These are phyloP conservation scores for Lipomyces sp. DNA, from an alignment of 805 yeast genomes.

Conservation along the genomic window DNA sequence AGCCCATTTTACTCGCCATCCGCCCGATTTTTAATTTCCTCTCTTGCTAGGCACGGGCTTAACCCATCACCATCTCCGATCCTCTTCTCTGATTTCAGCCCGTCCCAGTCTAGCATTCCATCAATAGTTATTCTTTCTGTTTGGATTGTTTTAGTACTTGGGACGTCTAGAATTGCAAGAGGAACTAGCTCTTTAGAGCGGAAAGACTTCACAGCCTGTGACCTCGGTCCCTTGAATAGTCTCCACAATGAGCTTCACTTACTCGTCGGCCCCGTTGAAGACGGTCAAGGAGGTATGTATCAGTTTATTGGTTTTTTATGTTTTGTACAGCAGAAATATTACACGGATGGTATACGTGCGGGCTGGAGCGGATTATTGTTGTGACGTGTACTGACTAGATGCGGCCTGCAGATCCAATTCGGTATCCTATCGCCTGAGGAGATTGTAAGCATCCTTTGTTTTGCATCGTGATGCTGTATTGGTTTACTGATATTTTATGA, in stretches of 20 bases:
- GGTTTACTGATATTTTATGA: not conserved
- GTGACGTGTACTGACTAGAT: conserved; percentile 26
- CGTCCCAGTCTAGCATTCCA: not conserved
- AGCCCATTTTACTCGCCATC: not conserved
- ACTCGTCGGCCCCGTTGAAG: conserved; percentile 97
- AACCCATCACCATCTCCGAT: not conserved
- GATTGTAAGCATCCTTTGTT: conserved; percentile 44
- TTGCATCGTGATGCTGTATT: not conserved
- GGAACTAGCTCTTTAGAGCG: conserved; percentile 5
- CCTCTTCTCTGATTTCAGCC: not conserved
- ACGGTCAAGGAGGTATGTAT: conserved; percentile 86
- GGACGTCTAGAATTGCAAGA: not conserved
- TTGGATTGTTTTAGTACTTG: not conserved
- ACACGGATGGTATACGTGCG: not conserved
- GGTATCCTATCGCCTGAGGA: conserved; percentile 98
- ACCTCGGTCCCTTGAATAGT: not conserved
- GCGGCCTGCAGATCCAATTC: conserved; percentile 66
- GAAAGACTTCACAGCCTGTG: not conserved
- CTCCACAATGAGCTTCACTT: conserved; percentile 55
- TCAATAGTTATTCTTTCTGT: not conserved
- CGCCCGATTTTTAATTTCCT: not conserved
- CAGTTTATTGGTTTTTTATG: not conserved
- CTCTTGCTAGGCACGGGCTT: not conserved
- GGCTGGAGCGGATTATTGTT: not conserved
- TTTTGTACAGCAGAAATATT: not conserved